Evolutionary conservation across 148 eudicot species (phyloP).

Genomic region (Beta vulgaris): DNA sequence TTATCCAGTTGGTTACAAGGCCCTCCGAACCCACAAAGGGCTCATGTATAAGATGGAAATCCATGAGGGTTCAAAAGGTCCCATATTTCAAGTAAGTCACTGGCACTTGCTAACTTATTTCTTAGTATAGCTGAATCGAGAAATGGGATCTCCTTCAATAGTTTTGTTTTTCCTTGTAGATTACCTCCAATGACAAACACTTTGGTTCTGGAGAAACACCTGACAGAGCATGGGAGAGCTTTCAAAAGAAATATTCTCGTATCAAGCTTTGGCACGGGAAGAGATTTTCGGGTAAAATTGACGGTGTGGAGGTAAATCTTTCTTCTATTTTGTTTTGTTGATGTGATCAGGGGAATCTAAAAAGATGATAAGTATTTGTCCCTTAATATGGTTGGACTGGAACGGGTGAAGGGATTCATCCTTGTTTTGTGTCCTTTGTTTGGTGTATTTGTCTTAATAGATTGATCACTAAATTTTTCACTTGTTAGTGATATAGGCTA

Average conservation of each 20-base stretch:
- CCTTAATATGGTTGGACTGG: background rate
- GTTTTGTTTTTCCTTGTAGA: conserved; percentile 34
- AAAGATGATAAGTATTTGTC: background rate
- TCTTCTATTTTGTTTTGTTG: background rate
- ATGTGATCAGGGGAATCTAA: no score
- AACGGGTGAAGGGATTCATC: background rate
- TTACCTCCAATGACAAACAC: conserved; percentile 66
- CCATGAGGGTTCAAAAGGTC: conserved; percentile 80
- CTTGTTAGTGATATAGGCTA: background rate
- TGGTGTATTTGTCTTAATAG: background rate
- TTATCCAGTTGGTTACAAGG: conserved; percentile 83
- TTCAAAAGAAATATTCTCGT: conserved; percentile 68
- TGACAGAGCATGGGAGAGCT: conserved; percentile 87
- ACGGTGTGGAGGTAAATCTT: conserved; percentile 77
- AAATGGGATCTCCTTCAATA: conserved; percentile 4
- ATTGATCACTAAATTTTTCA: background rate
- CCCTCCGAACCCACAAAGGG: conserved; percentile 64
- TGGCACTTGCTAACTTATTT: conserved; percentile 1
- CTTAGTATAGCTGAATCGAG: background rate
- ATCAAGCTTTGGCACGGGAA: conserved; percentile 78
- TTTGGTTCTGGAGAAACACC: conserved; percentile 86
- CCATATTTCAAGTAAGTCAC: conserved; percentile 65
- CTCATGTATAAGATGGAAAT: conserved; percentile 72
- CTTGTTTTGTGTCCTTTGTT: background rate
- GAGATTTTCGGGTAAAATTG: conserved; percentile 81